Percentiles rank a stretch among this genome's conserved stretches.
Evolutionary conservation across 2,329 filamentous ascomycete genomes (phyloP).

Genomic region (Fonsecaea multimorphosa): DNA sequence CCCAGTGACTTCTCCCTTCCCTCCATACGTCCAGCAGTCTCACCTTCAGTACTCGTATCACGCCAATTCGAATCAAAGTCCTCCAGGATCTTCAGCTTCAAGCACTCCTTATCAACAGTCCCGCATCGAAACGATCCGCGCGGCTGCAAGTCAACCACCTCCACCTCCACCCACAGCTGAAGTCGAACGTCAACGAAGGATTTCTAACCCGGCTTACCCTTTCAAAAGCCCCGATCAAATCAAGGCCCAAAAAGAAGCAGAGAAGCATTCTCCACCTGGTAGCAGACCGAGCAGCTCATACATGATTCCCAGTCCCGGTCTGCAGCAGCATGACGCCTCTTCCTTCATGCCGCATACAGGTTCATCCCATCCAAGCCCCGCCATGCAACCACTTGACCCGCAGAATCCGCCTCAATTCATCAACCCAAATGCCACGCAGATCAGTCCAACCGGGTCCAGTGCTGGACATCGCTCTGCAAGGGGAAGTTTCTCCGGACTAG

Average conservation of each 20-base stretch:
- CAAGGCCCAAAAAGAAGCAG: conserved; percentile 39
- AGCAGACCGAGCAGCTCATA: conserved; percentile 40
- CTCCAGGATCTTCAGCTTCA: conserved; percentile 6
- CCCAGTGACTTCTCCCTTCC: conserved; percentile 19
- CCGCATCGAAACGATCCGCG: conserved; percentile 34
- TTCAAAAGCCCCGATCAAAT: conserved; percentile 41
- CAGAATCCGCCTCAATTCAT: conserved; percentile 39
- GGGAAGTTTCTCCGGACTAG: conserved; percentile 33
- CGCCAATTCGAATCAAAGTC: conserved; percentile 3
- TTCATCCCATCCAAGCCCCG: conserved; percentile 23
- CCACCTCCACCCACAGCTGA: conserved; percentile 38
- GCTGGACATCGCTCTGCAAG: conserved; percentile 34
- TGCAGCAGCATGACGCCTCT: conserved; percentile 31
- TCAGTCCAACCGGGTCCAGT: conserved; percentile 36
- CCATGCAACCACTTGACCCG: conserved; percentile 32
- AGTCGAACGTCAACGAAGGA: conserved; percentile 37
- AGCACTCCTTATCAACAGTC: conserved; percentile 27
- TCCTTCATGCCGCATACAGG: conserved; percentile 23
- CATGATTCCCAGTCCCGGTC: conserved; percentile 36
- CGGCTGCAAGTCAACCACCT: conserved; percentile 35
- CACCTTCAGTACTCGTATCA: conserved; percentile 33
- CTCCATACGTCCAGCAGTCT: conserved; percentile 32
- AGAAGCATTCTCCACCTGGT: conserved; percentile 37
- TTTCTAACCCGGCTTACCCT: conserved; percentile 40
- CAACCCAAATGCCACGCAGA: conserved; percentile 40